Conservation (phyloP, 805 yeast genomes). For the Blastobotrys muscicola region DNA sequence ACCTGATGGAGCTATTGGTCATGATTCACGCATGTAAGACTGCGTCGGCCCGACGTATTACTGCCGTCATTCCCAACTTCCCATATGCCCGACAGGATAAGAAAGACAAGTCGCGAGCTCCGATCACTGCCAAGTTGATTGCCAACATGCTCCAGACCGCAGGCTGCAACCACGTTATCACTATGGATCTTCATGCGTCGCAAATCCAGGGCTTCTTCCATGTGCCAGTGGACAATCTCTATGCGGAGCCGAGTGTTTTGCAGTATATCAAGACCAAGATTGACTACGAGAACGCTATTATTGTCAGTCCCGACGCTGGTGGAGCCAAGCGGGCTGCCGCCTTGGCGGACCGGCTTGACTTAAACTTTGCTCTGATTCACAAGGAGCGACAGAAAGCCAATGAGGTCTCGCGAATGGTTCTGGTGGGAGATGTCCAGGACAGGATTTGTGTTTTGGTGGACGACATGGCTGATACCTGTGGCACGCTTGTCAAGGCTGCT, state of each 20-base stretch:
- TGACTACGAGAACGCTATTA: slow-evolving; percentile 49
- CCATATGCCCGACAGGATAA: slow-evolving; percentile 97
- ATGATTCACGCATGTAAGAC: slow-evolving; percentile 90
- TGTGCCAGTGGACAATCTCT: slow-evolving; percentile 90
- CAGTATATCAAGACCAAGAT: slow-evolving; percentile 65
- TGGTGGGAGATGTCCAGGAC: slow-evolving; percentile 86
- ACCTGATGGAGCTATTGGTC: slow-evolving; percentile 76
- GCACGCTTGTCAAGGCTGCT: slow-evolving; percentile 91
- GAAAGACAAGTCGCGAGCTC: slow-evolving; percentile 92
- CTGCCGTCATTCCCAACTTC: slow-evolving; percentile 91
- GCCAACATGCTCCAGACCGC: slow-evolving; percentile 89
- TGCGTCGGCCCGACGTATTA: slow-evolving; percentile 91
- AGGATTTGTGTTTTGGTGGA: slow-evolving; percentile 82
- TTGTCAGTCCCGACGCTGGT: slow-evolving; percentile 97
- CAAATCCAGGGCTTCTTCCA: slow-evolving; percentile 96
- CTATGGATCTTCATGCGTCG: slow-evolving; percentile 95
- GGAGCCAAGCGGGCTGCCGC: slow-evolving; percentile 97
- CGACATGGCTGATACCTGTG: slow-evolving; percentile 99
- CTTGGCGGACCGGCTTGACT: slow-evolving; percentile 82
- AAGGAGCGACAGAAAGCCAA: slow-evolving; percentile 93
- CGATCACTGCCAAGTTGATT: slow-evolving; percentile 88
- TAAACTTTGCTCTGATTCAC: slow-evolving; percentile 91
- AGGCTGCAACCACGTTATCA: slow-evolving; percentile 91
- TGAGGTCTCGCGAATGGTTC: slow-evolving; percentile 89
- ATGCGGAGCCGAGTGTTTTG: slow-evolving; percentile 88